Evolutionary conservation across 257 asterid genomes (phyloP).

Genomic region (Marsdenia floribunda): DNA sequence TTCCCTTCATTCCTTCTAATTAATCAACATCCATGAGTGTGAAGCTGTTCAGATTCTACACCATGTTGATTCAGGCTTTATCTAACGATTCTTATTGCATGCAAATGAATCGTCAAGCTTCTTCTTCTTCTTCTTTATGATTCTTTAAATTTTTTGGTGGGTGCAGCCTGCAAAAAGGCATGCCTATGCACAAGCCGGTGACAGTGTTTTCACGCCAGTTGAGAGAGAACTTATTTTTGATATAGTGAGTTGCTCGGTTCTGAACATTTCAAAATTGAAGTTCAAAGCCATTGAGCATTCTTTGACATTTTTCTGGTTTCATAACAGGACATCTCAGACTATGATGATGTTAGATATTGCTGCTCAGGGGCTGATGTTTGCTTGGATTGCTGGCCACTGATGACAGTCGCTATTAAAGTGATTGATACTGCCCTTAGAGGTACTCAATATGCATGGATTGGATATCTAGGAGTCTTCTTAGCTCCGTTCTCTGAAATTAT

Average conservation of each 20-base stretch:
- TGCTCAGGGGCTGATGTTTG: conserved; percentile 96
- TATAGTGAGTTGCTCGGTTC: conserved; percentile 52
- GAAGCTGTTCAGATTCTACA: background rate
- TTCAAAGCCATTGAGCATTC: conserved; percentile 4
- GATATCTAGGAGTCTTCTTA: background rate
- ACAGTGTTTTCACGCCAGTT: conserved; percentile 64
- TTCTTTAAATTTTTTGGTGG: background rate
- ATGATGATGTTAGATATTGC: conserved; percentile 94
- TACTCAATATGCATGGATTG: conserved; percentile 11
- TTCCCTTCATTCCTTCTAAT: background rate
- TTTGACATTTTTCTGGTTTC: conserved; percentile 16
- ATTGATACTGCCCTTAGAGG: conserved; percentile 93
- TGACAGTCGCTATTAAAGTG: conserved; percentile 88
- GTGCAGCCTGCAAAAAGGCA: conserved; percentile 85
- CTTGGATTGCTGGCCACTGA: conserved; percentile 86
- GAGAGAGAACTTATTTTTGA: conserved; percentile 90
- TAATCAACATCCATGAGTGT: background rate
- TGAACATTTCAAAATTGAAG: background rate
- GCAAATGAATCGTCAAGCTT: background rate
- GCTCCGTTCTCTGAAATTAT: background rate
- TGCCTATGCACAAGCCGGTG: conserved; percentile 83
- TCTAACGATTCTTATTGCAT: background rate
- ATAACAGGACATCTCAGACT: conserved; percentile 82
- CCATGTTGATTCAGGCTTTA: background rate
- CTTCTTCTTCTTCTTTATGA: conserved; percentile 9